Evolutionary conservation across 2,329 filamentous ascomycete species (phyloP).

Genomic region (Chrysosporium keratinophilum): DNA sequence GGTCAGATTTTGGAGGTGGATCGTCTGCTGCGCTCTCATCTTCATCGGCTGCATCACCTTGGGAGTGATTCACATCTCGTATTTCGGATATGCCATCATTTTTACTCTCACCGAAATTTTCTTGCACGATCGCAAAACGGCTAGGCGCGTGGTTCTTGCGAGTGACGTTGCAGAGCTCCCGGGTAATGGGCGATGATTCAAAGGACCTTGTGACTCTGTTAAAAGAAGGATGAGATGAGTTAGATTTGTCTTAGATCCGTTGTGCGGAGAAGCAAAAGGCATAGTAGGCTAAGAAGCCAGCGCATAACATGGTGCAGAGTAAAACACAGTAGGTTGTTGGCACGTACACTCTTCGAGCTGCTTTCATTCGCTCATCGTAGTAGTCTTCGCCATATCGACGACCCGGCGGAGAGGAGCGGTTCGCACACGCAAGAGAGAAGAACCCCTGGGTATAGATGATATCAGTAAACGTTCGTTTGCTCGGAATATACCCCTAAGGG

Average conservation of each 20-base stretch:
- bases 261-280: background rate
- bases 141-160: background rate
- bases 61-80: background rate
- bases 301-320: background rate
- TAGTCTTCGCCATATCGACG: conserved; percentile 40
- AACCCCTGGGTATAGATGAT: conserved; percentile 33
- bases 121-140: background rate
- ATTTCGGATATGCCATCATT: too few relatives aligned
- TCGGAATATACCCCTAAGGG: background rate
- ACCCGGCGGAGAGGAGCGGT: conserved; percentile 37
- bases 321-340: background rate
- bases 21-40: background rate
- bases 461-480: background rate
- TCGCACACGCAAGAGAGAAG: conserved; percentile 40
- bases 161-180: background rate
- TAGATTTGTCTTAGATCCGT: background rate
- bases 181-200: background rate
- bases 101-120: background rate
- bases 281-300: background rate
- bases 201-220: background rate
- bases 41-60: background rate
- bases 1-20: background rate
- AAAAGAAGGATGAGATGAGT: background rate
- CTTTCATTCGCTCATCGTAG: conserved; percentile 44
- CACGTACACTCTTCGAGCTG: conserved; percentile 32